phyloP scores from a whole-genome alignment of 345 rosid species.

The Theobroma cacao region DNA sequence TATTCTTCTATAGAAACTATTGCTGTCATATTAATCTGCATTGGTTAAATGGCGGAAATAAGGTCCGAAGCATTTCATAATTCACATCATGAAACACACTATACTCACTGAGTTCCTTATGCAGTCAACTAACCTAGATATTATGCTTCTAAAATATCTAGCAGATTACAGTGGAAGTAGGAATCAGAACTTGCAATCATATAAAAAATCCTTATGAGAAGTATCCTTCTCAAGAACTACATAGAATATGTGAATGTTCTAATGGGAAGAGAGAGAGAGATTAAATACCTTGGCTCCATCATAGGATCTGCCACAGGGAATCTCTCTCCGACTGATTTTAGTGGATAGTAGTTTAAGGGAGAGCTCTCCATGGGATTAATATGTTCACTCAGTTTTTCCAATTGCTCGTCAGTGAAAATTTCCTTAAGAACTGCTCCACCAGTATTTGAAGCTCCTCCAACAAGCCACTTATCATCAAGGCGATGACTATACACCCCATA shows the following conservation, averaged over 20 bases:
- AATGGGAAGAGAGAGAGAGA: constrained; percentile 12
- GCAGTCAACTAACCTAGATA: not conserved
- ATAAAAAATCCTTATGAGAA: not conserved
- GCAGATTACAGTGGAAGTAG: not conserved
- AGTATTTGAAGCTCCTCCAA: constrained; percentile 97
- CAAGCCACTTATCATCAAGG: constrained; percentile 93
- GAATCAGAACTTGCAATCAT: not conserved
- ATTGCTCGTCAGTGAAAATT: constrained; percentile 67
- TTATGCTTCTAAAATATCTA: not conserved
- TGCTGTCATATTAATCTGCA: not conserved
- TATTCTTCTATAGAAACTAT: not conserved
- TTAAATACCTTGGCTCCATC: constrained; percentile 66
- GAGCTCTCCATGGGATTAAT: constrained; percentile 67
- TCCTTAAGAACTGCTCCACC: constrained; percentile 93
- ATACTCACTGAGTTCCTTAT: not conserved
- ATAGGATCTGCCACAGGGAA: constrained; percentile 87
- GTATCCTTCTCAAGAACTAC: not conserved
- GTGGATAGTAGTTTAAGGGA: constrained; percentile 80
- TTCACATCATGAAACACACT: not conserved
- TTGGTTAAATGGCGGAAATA: not conserved
- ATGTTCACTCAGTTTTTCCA: constrained; percentile 59
- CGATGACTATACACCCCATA: constrained; percentile 96
- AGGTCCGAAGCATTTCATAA: not conserved
- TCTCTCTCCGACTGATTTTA: constrained; percentile 69
- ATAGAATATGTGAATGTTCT: not conserved